phyloP scores from a whole-genome alignment of 768 basidiomycete genomes.

The Strobilomyces dryophilus region DNA sequence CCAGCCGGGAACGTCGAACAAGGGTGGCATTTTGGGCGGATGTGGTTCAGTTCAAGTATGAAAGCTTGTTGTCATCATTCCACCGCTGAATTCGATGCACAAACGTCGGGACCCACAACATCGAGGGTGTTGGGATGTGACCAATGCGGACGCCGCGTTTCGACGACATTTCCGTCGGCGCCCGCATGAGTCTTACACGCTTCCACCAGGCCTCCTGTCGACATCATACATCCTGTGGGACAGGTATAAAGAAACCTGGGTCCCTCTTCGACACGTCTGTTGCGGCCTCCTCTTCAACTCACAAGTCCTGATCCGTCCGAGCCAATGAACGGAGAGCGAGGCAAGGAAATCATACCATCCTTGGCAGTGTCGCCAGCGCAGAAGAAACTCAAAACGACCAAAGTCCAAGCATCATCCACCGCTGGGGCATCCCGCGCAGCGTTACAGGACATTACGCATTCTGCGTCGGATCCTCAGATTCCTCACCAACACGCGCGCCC shows the following conservation, averaged over 20 bases:
- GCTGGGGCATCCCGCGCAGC: background rate
- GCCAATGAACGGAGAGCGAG: conserved; percentile 10
- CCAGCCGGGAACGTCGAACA: conserved; percentile 73
- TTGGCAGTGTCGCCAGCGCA: background rate
- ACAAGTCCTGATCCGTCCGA: background rate
- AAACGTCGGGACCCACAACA: background rate
- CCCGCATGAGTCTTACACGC: conserved; percentile 17
- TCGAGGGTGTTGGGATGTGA: background rate
- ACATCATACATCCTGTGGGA: conserved; percentile 12
- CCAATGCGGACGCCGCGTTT: conserved; percentile 22
- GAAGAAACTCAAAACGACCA: conserved; percentile 14
- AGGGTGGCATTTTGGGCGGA: conserved; percentile 25
- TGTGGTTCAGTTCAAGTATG: conserved; percentile 5
- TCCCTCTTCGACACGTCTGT: background rate
- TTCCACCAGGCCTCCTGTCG: background rate
- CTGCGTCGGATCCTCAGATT: conserved; percentile 14
- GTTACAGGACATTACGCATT: conserved; percentile 4
- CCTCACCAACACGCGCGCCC: conserved; percentile 10
- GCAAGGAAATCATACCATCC: background rate
- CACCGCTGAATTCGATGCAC: background rate
- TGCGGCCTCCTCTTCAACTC: background rate
- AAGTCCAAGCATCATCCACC: conserved; percentile 2
- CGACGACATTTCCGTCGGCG: background rate
- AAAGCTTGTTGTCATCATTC: background rate
- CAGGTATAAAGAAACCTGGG: conserved; percentile 12